Evolutionary conservation across 768 basidiomycete species (phyloP), one percentile per base, ranked within the genome.

Genomic region (Suillus occidentalis): DNA sequence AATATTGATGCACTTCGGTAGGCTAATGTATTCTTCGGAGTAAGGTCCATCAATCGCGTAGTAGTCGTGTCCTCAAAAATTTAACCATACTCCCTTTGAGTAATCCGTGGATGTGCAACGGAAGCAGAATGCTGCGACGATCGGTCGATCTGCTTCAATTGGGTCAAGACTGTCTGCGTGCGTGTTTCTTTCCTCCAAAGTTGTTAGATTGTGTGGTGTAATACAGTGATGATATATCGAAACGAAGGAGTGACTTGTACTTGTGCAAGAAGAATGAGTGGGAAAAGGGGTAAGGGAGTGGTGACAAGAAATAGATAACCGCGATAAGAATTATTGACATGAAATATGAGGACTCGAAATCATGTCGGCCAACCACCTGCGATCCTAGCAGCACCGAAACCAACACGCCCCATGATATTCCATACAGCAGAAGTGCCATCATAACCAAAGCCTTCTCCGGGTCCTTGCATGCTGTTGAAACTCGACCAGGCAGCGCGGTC

Each of bases 331-430:
- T 34, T 37, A 56, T 43, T 10, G 31, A 60, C 53, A 61, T 57
- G 31, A 55, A 36, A 60, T 20, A 57, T 60, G 28, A 16, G n/a
- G 56, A 25, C 20, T 14, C 39, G 53, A 13, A n/a, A 58, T 69
- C 78, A 91, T 63, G 90, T 90, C 56, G 90, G 91, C 89, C 89
- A 92, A 14, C 91, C 91, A 56, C 89, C 82, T 13, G 87, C 89
- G 40, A 89, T 86, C 68, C 91, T 80, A 36, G 89, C 91, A 36
- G 90, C 91, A 12, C 89, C 90, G 55, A 88, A 88, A 6, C 88
- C 88, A 12, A 94, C 84, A 16, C 89, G 79, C 14, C 89, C 90
- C 61, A 94, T 70, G 68, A 92, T 81, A 65, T 79, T 84, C 90
- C 90, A 92, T 53, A 92, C 81, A 13, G 84, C 84, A 22, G 83